Evolutionary conservation across 805 yeast species (phyloP), one percentile per base, ranked within the genome.

Genomic region (Starmerella kuoi): DNA sequence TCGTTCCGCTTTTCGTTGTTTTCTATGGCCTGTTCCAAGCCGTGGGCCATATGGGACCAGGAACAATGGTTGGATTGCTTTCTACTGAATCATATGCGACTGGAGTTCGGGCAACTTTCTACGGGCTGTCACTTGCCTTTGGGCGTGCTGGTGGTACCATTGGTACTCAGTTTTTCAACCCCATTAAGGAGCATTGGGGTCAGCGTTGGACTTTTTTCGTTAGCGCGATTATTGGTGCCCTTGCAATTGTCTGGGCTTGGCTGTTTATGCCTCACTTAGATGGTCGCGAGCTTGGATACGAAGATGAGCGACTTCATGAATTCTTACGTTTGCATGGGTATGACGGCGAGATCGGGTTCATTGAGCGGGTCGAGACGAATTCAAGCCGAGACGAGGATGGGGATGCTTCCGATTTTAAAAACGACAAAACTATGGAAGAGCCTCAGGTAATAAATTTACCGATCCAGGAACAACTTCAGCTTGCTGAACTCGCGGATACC

Each of bases 141-240:
- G 91, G 91, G 40, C 80, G 81, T 57, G 80, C 77, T 21, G 93
- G 91, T 43, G 91, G 88, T n/a, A 86, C 78, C 22, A 75, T 78
- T 21, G 91, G 91, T 26, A 79, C 86, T 17, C 72, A 77, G 57
- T 69, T 70, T 15, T 81, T 81, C 61, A 73, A 76, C 11, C 81
- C 85, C 14, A 79, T 81, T 50, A 74, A 77, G 60, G 59, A 53
- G 28, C 59, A 78, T 53, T 63, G 77, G 50, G 91, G 91, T 26
- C 67, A 74, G 55, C 63, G 63, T 47, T 81, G 84, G 83, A 80
- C 88, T 3, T 81, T 81, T 52, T 79, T 81, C 50, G 76, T 80
- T 53, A 81, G 86, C 26, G 88, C 88, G 11, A 65, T 72, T 39
- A 70, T 81, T 53, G 88, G 88, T 39, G 61, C 74, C 7, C 64